Conservation (phyloP, 164 flowering plant species). For the Saururus chinensis region DNA sequence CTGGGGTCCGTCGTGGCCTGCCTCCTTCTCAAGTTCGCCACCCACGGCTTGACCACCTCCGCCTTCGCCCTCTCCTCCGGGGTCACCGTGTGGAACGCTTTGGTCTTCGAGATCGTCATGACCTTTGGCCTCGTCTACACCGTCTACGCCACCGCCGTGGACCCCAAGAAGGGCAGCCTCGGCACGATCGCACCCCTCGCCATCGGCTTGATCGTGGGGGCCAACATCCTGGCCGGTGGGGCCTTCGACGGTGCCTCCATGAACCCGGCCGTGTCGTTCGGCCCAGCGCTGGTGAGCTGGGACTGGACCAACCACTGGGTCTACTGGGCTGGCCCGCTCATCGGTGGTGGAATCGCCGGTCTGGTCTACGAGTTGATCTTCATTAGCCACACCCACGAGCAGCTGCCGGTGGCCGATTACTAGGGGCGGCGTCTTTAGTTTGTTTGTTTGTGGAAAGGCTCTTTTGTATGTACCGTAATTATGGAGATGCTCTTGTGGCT, state of each 20-base stretch:
- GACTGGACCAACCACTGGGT: slow-evolving; percentile 47
- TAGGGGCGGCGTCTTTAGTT: neutral
- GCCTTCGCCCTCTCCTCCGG: slow-evolving; percentile 5
- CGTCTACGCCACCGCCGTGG: slow-evolving; percentile 10
- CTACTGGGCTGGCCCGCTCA: slow-evolving; percentile 48
- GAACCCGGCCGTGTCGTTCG: slow-evolving; percentile 52
- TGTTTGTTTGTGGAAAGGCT: too few relatives aligned
- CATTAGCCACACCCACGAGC: slow-evolving; percentile 31
- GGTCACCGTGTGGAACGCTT: slow-evolving; percentile 8
- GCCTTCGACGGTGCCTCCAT: slow-evolving; percentile 46
- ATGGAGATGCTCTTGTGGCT: too few relatives aligned
- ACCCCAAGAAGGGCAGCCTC: slow-evolving; percentile 22
- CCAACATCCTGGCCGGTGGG: slow-evolving; percentile 45
- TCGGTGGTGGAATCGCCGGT: slow-evolving; percentile 44
- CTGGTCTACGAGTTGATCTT: slow-evolving; percentile 31
- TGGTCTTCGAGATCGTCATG: slow-evolving; percentile 11
- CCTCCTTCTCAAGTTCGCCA: slow-evolving; percentile 29
- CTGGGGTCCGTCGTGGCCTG: slow-evolving; percentile 38
- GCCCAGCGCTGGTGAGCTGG: slow-evolving; percentile 47
- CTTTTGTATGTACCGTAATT: too few relatives aligned
- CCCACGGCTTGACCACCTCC: slow-evolving; percentile 15
- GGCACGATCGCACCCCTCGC: slow-evolving; percentile 47
- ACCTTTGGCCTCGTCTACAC: slow-evolving; percentile 12
- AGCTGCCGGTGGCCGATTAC: slow-evolving; percentile 21
- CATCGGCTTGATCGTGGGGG: slow-evolving; percentile 43